Evolutionary conservation across 805 yeast genomes (phyloP).

Genomic region (Candida easanensis): DNA sequence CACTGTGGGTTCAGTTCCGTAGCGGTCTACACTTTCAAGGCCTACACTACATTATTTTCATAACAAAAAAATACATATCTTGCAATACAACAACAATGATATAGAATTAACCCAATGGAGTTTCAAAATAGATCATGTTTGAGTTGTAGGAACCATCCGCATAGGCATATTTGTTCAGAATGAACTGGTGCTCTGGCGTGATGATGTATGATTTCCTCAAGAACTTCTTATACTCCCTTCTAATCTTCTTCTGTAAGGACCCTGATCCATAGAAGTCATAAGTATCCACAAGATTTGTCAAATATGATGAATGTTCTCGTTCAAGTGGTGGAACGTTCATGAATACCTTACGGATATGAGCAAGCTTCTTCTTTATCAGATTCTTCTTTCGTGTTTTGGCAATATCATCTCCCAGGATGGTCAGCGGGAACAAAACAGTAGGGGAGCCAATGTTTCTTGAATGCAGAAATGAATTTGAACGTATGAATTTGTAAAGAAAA

Average conservation of each 20-base stretch:
- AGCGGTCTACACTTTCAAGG: too few relatives aligned
- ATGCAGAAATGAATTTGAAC: constrained; percentile 11
- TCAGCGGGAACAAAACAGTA: constrained; percentile 20
- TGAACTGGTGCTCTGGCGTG: constrained; percentile 15
- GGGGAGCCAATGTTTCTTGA: constrained; percentile 19
- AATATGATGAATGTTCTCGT: constrained; percentile 12
- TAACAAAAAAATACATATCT: too few relatives aligned
- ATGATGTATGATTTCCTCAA: constrained; percentile 21
- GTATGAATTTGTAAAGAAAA: constrained; percentile 19
- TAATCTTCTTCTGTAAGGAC: constrained; percentile 1
- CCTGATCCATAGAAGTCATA: neutral
- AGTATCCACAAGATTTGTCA: constrained; percentile 17
- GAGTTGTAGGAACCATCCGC: constrained; percentile 9
- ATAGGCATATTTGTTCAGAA: constrained; percentile 21
- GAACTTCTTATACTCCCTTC: constrained; percentile 25
- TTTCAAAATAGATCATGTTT: constrained; percentile 8
- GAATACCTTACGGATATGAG: constrained; percentile 18
- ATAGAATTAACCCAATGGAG: too few relatives aligned
- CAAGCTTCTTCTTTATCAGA: constrained; percentile 20
- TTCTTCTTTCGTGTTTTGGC: constrained; percentile 20
- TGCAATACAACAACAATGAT: too few relatives aligned
- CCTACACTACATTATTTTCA: too few relatives aligned
- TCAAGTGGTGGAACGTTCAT: constrained; percentile 23
- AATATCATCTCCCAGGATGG: constrained; percentile 21
- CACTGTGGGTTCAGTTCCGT: too few relatives aligned